phyloP scores from a whole-genome alignment of 1,284 basidiomycete genomes.

The Limonomyces culmigenus region DNA sequence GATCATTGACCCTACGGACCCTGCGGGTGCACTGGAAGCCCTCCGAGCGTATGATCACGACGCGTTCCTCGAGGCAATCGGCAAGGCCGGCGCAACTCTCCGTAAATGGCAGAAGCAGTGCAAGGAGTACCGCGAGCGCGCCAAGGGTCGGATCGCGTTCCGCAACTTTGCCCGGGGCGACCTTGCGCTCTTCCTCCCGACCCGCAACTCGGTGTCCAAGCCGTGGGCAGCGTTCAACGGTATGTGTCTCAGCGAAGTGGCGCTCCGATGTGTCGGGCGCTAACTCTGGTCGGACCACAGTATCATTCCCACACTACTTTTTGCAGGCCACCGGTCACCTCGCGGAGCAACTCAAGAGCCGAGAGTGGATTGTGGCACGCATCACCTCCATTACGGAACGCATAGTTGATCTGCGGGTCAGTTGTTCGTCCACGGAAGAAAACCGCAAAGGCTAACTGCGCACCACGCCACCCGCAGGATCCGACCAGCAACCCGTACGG shows the following conservation, averaged over 20 bases:
- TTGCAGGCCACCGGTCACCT: slow-evolving; percentile 74
- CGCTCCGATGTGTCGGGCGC: neutral
- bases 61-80: slow-evolving; percentile 66
- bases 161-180: slow-evolving; percentile 87
- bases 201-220: slow-evolving; percentile 80
- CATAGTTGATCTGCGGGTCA: slow-evolving; percentile 64
- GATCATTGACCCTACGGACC: slow-evolving; percentile 55
- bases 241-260: slow-evolving; percentile 15
- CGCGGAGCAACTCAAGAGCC: slow-evolving; percentile 68
- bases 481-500: slow-evolving; percentile 61
- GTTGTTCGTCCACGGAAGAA: no score
- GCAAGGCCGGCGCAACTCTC: slow-evolving; percentile 69
- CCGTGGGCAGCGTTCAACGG: slow-evolving; percentile 97
- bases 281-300: slow-evolving; percentile 19
- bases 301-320: slow-evolving; percentile 95
- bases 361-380: slow-evolving; percentile 90
- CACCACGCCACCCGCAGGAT: slow-evolving; percentile 35
- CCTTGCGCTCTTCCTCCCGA: slow-evolving; percentile 89
- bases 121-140: slow-evolving; percentile 82
- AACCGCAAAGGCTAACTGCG: no score
- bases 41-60: slow-evolving; percentile 68
- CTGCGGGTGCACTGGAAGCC: slow-evolving; percentile 44
- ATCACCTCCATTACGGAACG: slow-evolving; percentile 81
- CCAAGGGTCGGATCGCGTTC: slow-evolving; percentile 88
- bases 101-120: slow-evolving; percentile 96